A percentile compares a stretch with the other conserved stretches of the same genome.
These are phyloP conservation scores for Candida wancherniae DNA, from an alignment of 805 yeast species.

Conservation along the genomic window DNA sequence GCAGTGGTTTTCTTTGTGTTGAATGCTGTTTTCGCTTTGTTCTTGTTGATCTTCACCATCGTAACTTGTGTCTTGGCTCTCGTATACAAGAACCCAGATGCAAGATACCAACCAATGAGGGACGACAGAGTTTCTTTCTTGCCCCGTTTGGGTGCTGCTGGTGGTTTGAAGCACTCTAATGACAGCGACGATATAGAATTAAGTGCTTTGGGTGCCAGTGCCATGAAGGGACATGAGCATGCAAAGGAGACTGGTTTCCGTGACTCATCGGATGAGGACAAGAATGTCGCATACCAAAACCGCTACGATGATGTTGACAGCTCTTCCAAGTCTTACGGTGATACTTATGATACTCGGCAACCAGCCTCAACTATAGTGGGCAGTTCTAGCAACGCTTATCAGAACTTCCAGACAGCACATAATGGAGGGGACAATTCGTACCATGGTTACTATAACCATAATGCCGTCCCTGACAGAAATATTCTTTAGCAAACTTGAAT, in stretches of 20 bases:
- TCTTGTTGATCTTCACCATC: slow-evolving; percentile 78
- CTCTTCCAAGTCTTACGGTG: slow-evolving; percentile 12
- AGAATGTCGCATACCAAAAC: slow-evolving; percentile 7
- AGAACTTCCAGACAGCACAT: slow-evolving; percentile 19
- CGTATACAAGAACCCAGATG: slow-evolving; percentile 87
- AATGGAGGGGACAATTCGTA: slow-evolving; percentile 7
- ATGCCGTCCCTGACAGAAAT: neutral
- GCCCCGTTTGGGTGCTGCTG: slow-evolving; percentile 48
- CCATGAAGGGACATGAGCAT: slow-evolving; percentile 57
- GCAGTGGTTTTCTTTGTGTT: slow-evolving; percentile 85
- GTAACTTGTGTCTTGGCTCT: slow-evolving; percentile 83
- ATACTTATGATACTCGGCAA: slow-evolving; percentile 34
- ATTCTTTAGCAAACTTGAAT: too few species aligned
- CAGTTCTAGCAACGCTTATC: slow-evolving; percentile 28
- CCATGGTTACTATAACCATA: slow-evolving; percentile 8
- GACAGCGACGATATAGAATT: slow-evolving; percentile 52
- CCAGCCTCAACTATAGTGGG: slow-evolving; percentile 42
- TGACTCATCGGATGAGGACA: slow-evolving; percentile 29
- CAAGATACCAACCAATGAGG: slow-evolving; percentile 91
- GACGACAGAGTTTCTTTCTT: slow-evolving; percentile 97
- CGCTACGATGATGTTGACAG: slow-evolving; percentile 11
- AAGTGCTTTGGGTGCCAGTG: slow-evolving; percentile 68
- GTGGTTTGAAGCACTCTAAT: slow-evolving; percentile 22
- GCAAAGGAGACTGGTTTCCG: slow-evolving; percentile 22
- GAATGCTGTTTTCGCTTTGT: slow-evolving; percentile 84